phyloP scores from a whole-genome alignment of 768 basidiomycete species.

The Rhodotorula babjevae region DNA sequence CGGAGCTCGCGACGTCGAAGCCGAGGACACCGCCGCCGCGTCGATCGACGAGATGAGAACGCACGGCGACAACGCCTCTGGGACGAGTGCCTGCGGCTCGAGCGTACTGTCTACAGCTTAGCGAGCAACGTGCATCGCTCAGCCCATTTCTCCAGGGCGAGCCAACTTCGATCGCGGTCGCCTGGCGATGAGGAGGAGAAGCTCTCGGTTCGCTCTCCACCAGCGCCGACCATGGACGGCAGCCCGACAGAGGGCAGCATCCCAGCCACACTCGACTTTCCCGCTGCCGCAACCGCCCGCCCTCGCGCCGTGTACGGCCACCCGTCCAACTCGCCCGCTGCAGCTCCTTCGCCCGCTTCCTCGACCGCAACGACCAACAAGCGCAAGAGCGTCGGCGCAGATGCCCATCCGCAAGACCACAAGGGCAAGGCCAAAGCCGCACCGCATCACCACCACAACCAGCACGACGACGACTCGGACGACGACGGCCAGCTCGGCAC shows the following conservation, averaged over 20 bases:
- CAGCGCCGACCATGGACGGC: not conserved
- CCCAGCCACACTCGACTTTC: not conserved
- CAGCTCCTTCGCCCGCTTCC: not conserved
- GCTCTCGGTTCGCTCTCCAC: no score
- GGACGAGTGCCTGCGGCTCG: no score
- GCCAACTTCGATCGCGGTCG: no score
- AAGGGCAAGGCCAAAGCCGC: slow-evolving; percentile 8
- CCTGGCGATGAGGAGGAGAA: no score
- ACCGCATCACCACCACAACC: not conserved
- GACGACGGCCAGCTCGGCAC: not conserved
- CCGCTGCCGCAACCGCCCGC: no score
- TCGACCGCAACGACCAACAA: not conserved
- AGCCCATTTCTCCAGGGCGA: no score
- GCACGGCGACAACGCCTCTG: no score
- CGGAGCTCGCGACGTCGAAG: no score
- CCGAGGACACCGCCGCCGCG: no score
- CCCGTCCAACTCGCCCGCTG: not conserved
- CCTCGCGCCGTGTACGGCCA: not conserved
- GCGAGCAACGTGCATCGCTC: no score
- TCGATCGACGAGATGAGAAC: no score
- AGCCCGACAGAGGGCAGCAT: not conserved
- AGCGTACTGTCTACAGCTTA: no score
- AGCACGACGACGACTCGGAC: not conserved
- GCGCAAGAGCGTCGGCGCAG: not conserved
- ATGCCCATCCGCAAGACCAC: not conserved